phyloP scores from a whole-genome alignment of 495 filamentous ascomycete genomes.

The Penicillium coffeae region DNA sequence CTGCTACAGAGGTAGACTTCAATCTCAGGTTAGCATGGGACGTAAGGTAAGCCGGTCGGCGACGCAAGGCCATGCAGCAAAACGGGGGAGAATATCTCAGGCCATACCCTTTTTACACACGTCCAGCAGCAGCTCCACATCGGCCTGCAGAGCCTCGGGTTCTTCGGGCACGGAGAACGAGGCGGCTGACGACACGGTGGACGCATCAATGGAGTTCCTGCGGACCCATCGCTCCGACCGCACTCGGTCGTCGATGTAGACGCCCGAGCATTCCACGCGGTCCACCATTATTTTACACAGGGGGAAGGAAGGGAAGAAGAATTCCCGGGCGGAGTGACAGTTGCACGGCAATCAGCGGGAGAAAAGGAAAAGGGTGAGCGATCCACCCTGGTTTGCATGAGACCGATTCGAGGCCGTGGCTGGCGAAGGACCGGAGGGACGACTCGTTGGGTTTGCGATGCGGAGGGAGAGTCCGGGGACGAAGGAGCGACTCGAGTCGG shows the following conservation, averaged over 20 bases:
- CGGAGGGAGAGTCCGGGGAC: not conserved
- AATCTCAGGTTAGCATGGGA: not conserved
- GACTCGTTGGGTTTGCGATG: too few relatives aligned
- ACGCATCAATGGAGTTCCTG: slow-evolving; percentile 32
- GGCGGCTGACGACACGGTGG: slow-evolving; percentile 20
- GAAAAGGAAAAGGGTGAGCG: slow-evolving; percentile 9
- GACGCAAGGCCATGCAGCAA: not conserved
- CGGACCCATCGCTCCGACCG: slow-evolving; percentile 58
- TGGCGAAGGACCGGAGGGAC: too few relatives aligned
- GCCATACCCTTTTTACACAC: slow-evolving; percentile 53
- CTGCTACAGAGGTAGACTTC: slow-evolving; percentile 71
- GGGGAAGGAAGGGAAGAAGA: not conserved
- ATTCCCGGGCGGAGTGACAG: slow-evolving; percentile 9
- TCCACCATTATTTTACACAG: slow-evolving; percentile 53
- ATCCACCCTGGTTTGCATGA: slow-evolving; percentile 20
- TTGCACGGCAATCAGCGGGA: slow-evolving; percentile 8
- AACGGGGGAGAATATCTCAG: not conserved
- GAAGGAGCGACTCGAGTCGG: slow-evolving; percentile 19
- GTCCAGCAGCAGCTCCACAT: slow-evolving; percentile 46
- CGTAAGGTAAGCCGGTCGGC: not conserved
- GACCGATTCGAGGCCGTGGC: slow-evolving; percentile 5
- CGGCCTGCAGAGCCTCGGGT: slow-evolving; percentile 45
- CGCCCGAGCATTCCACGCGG: slow-evolving; percentile 67
- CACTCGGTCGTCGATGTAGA: slow-evolving; percentile 78
- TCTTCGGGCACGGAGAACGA: slow-evolving; percentile 39